A percentile compares a stretch with the other conserved stretches of the same genome.
Evolutionary conservation across 1,284 basidiomycete genomes (phyloP).

Genomic region (Ganoderma meredithae): DNA sequence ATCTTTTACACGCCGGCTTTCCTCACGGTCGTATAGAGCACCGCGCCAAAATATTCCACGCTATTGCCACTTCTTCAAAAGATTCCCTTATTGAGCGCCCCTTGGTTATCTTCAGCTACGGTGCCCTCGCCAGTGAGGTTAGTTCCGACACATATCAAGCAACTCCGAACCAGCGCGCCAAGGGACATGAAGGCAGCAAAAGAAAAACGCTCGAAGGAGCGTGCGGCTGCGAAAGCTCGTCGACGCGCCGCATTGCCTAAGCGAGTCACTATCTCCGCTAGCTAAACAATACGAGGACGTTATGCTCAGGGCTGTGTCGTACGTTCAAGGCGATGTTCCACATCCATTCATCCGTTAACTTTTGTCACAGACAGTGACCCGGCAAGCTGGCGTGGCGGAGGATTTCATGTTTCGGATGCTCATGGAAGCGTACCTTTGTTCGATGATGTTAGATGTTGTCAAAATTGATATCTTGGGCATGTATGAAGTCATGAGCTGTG

Average conservation of each 20-base stretch:
- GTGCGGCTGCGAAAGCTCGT: conserved; percentile 54
- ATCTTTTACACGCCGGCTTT: not conserved
- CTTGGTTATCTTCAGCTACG: conserved; percentile 62
- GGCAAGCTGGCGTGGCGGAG: not conserved
- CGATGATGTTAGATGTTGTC: not conserved
- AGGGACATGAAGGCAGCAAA: conserved; percentile 81
- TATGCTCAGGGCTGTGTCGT: not conserved
- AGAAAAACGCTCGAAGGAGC: conserved; percentile 63
- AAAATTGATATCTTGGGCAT: not conserved
- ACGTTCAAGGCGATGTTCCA: not conserved
- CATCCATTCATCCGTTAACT: not conserved
- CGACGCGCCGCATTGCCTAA: conserved; percentile 18
- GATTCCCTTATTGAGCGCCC: conserved; percentile 60
- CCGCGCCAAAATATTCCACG: conserved; percentile 47
- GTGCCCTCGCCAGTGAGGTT: conserved; percentile 38
- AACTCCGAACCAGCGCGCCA: conserved; percentile 82
- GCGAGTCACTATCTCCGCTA: conserved; percentile 14
- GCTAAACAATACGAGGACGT: not conserved
- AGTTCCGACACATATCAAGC: conserved; percentile 86
- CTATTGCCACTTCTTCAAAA: conserved; percentile 52
- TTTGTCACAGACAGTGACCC: not conserved
- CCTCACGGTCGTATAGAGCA: conserved; percentile 38
- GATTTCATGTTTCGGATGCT: not conserved
- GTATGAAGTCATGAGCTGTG: not conserved
- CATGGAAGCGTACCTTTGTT: not conserved